Evolutionary conservation across 805 yeast species (phyloP), one percentile per base, ranked within the genome.

Genomic region (Candida tallmaniae): DNA sequence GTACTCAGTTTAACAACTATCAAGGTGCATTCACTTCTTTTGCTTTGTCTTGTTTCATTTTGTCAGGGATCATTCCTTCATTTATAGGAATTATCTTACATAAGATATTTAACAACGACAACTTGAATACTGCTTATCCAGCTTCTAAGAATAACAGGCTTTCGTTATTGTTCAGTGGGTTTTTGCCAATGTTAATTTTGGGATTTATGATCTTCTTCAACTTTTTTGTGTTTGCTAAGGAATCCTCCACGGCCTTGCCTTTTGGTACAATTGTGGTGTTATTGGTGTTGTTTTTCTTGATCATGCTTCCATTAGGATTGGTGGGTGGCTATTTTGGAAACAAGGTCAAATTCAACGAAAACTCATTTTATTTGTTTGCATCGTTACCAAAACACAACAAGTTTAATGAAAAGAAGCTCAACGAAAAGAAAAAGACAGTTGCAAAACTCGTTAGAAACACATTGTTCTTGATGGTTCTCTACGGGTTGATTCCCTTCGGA

Each of bases 401-500:
- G 10, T 11, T 16, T 20, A 20, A 26, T 12, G n/a, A 6, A 8
- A 19, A 23, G 8, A 30, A 22, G 13, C 22, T 30, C 18, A 5
- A 6, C 14, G n/a, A 23, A 19, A 13, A 9, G 5, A 27, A 17
- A 12, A 24, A 22, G 22, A 31, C 23, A 10, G 5, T 27, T 17
- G n/a, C 9, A 3, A 23, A 15, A 20, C 6, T 37, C 4, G 32
- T 39, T 10, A 36, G 28, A n/a, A 33, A 34, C 27, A 28, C 46
- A 2, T 2, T 36, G 2, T 29, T 27, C 9, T 56, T 61, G 39
- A 56, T 68, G 7, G 42, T 70, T 1, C 61, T 73, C 0, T 80
- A 82, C 47, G 96, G 96, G 2, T 32, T 80, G 14, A 69, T 83
- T 31, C 95, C 96, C 23, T 87, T 85, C 51, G 78, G 81, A 12